These are phyloP conservation scores for Anthracocystis panici-leucophaei DNA, from an alignment of 1,284 basidiomycete genomes.

Conservation along the genomic window DNA sequence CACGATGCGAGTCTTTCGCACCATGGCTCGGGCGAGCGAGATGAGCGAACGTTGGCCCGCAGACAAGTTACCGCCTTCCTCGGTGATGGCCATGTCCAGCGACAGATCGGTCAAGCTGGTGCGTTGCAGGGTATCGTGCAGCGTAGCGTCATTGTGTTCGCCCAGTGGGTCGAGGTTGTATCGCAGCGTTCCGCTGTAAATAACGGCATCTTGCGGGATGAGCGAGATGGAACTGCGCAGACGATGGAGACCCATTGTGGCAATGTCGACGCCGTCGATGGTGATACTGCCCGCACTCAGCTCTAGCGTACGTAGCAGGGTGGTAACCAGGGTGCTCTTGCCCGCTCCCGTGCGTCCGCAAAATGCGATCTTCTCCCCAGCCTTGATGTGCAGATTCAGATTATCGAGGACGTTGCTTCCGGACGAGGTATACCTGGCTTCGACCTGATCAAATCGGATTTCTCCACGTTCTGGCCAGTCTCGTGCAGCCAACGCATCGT, in stretches of 20 bases:
- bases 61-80: constrained; percentile 83
- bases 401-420: constrained; percentile 74
- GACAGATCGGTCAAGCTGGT: constrained; percentile 67
- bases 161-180: constrained; percentile 81
- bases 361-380: constrained; percentile 60
- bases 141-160: constrained; percentile 72
- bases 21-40: constrained; percentile 81
- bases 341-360: constrained; percentile 62
- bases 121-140: constrained; percentile 66
- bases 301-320: constrained; percentile 54
- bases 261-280: constrained; percentile 59
- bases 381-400: constrained; percentile 72
- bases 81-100: constrained; percentile 79
- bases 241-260: constrained; percentile 76
- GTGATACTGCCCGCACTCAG: constrained; percentile 71
- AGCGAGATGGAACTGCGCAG: constrained; percentile 75
- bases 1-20: constrained; percentile 34
- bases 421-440: constrained; percentile 76
- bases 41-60: constrained; percentile 79
- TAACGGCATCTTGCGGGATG: constrained; percentile 86
- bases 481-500: constrained; percentile 58
- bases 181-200: constrained; percentile 78
- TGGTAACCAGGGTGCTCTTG: constrained; percentile 44
- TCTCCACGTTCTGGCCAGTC: constrained; percentile 60
- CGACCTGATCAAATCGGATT: constrained; percentile 59